Base-by-base conservation (phyloP, 306 rosid species). In the Cajanus cajan region DNA sequence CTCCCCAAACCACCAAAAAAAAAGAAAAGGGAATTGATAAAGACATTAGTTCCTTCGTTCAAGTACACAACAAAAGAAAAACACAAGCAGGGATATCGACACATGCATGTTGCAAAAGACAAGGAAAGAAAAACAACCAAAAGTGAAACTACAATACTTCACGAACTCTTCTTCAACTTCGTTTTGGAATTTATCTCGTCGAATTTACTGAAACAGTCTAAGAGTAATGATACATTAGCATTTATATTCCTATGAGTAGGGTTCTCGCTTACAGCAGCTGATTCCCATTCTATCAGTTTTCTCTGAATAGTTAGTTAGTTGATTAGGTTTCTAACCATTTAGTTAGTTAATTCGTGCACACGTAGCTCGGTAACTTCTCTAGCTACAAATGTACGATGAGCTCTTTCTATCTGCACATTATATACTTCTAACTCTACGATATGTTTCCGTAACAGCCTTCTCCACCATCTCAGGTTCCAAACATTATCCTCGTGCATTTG, bases 141-240 rank as follows among this genome's bases (percentile, higher is more conserved):
- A 48, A 25, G 37, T 71, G 66, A 80, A 71, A 71, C 58, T 41
- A 39, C 24, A 73, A 73, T 66, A 55, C 47, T 54, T 54, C 34
- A 19, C 41, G 24, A 80, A 73, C 51, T 52, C 10, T 55, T 36
- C 61, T 34, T 71, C 47, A 72, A 36, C 61, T 16, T 71, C 24
- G 52, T 15, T 61, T 51, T 28, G 41, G 28, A 80, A 63, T 18
- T 73, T 18, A 73, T 64, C 75, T 51, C 9, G 19, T 14, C 15
- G 68, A 52, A 55, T 31, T 73, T 67, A 65, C 62, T 9, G 62
- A 73, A 65, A 7, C 58, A 40, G 48, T 65, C 69, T 48, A 50
- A 50, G 68, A 39, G 48, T 12, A 37, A 50, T 39, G 57, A 71
- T 21, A 57, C 12, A 70, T 15, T 18, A 31, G 77, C 77, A 24